Base-by-base conservation (phyloP, 1,284 basidiomycete species). In the Papiliotrema laurentii region DNA sequence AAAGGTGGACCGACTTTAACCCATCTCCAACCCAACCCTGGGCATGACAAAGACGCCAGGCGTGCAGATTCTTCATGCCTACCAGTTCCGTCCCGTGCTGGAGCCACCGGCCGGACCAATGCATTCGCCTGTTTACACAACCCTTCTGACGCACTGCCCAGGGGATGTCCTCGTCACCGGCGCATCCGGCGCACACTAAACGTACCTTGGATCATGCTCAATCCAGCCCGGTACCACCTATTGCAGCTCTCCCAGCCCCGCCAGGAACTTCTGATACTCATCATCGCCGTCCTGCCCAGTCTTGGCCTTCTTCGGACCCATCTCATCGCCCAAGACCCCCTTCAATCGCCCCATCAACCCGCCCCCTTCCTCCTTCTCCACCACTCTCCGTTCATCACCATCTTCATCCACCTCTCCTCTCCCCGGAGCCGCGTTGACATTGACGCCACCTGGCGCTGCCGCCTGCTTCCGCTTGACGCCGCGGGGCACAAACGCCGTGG, bases 401-500 rank as follows among this genome's bases (percentile, higher is more conserved):
- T 70, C 67, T 21, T 59, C 67, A 45, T 69, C 66, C 5, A 68
- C 54, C 19, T 51, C 48, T 11, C 69, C 69, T 5, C 56, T 54
- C 2, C 61, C 63, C 5, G 73, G 70, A 1, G 72, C 63, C 13
- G 71, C 67, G 37, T 70, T 68, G 47, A 72, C 44, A 7, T 44
- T 49, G 0, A 62, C 47, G 3, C 35, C 58, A 0, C 43, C 49
- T 9, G 45, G 43, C 6, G 41, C 38, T 2, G 40, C 26, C 6
- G 37, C 16, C 46, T 65, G 62, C 48, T 69, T 70, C 42, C 67
- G 56, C 55, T 72, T 73, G 11, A 76, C 61, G 2, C 71, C 74
- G 14, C 73, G 58, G 1, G 91, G 91, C 1, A 94, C 82, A 63
- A 97, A 96, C 0, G 87, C 82, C 0, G 89, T 92, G 7, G 86